These are phyloP conservation scores for Brassica juncea DNA, from an alignment of 345 rosid genomes.

Conservation along the genomic window DNA sequence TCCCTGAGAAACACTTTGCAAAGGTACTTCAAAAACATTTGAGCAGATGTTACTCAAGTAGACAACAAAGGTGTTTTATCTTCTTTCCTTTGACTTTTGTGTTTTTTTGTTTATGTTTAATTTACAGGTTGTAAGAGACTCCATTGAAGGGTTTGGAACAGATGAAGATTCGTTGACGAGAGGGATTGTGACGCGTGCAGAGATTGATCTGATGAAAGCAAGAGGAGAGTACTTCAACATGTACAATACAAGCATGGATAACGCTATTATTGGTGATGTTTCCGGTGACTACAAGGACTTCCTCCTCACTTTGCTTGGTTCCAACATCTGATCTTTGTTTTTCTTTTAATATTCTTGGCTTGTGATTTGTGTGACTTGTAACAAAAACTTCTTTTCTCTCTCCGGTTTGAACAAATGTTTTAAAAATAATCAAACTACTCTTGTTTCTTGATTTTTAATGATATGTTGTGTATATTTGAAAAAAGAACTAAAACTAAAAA, in stretches of 20 bases:
- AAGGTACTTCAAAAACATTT: slow-evolving; percentile 46
- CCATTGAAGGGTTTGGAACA: slow-evolving; percentile 74
- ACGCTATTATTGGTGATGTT: slow-evolving; percentile 65
- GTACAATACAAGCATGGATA: slow-evolving; percentile 59
- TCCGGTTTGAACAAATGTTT: not conserved
- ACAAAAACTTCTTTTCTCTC: not conserved
- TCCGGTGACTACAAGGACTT: slow-evolving; percentile 75
- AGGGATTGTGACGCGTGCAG: slow-evolving; percentile 76
- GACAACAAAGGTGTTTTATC: not conserved
- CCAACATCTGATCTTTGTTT: slow-evolving; percentile 43
- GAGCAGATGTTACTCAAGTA: not conserved
- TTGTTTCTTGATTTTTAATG: not conserved
- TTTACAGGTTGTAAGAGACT: slow-evolving; percentile 55
- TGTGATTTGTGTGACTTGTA: slow-evolving; percentile 6
- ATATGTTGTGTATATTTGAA: not conserved
- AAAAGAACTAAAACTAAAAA: not conserved
- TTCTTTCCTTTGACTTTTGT: not conserved
- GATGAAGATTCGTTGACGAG: slow-evolving; percentile 84
- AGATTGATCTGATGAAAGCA: slow-evolving; percentile 68
- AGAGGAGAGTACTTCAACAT: slow-evolving; percentile 61
- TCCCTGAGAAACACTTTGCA: slow-evolving; percentile 86
- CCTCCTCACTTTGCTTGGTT: slow-evolving; percentile 73
- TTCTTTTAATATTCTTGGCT: not conserved
- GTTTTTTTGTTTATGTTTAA: not conserved
- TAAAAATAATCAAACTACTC: not conserved